Evolutionary conservation across 768 basidiomycete genomes (phyloP), one percentile per base, ranked within the genome.

Genomic region (Mycena vitilis): DNA sequence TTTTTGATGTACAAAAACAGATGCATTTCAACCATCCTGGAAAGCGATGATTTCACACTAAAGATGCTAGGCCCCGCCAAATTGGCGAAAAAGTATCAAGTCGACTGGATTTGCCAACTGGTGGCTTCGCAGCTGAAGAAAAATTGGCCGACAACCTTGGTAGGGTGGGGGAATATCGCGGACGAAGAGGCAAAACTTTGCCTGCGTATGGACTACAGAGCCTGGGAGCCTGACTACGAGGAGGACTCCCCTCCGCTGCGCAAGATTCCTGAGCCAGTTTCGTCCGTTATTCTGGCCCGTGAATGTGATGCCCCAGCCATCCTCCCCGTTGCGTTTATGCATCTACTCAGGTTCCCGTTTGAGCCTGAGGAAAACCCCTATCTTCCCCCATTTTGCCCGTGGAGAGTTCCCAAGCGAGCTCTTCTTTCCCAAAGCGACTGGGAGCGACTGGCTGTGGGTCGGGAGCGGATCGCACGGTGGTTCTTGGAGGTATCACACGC

Each of bases 31-130:
- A 20, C 58, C 36, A 48, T 59, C 18, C 44, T 47, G 0, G 47
- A 36, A 8, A 8, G 12, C 16, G n/a, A 49, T 2, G 48, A 58
- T 23, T 65, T 65, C 34, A 22, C 56, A 23, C 5, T 30, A 5
- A 40, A 25, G 22, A 51, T 65, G 47, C 18, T 49, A 5, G 60
- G 38, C 18, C 55, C 66, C 7, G 15, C 30, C 23, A 5, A n/a
- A 9, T 13, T 68, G 25, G 66, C 61, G 20, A 58, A 57, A 16
- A 63, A 62, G 15, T 68, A 67, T 47, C 60, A 68, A 45, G 56
- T 63, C 34, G 55, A 62, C 30, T 67, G 66, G 60, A 67, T 67
- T 20, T 36, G 53, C 20, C 47, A 49, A 49, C 47, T 67, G 60
- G 47, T 58, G 47, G 66, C 60, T 22, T 42, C 47, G 37, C 54